These are phyloP conservation scores for Pezicula radicicola DNA, from an alignment of 2,329 filamentous ascomycete genomes.

Conservation along the genomic window DNA sequence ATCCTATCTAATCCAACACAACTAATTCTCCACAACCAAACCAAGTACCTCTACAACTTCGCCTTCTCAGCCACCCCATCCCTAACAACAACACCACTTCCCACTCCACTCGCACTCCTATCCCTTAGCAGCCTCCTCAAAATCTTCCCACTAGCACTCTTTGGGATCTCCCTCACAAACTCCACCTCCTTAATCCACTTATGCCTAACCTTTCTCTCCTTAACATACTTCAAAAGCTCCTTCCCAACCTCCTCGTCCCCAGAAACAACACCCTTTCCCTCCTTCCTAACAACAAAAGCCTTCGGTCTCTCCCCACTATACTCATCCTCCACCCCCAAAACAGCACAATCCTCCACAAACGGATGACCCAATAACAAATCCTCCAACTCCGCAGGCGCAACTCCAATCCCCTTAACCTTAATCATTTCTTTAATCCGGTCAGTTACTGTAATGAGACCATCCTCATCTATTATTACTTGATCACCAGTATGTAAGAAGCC, in stretches of 20 bases:
- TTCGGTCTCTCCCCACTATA: constrained; percentile 54
- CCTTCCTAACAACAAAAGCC: constrained; percentile 51
- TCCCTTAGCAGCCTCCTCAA: constrained; percentile 54
- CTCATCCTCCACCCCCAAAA: constrained; percentile 50
- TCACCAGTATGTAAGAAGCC: constrained; percentile 17
- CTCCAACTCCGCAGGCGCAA: constrained; percentile 62
- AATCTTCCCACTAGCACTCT: constrained; percentile 63
- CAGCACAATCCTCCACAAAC: constrained; percentile 54
- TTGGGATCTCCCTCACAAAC: constrained; percentile 56
- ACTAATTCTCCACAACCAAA: neutral
- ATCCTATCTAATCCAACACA: no score
- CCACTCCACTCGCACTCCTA: constrained; percentile 33
- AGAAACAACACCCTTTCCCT: neutral
- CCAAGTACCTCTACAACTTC: constrained; percentile 27
- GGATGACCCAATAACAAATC: constrained; percentile 56
- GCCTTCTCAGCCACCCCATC: constrained; percentile 24
- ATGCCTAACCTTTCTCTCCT: constrained; percentile 49
- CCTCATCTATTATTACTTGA: constrained; percentile 9
- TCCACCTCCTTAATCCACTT: constrained; percentile 52
- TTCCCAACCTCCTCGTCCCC: constrained; percentile 30
- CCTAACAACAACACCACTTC: constrained; percentile 28
- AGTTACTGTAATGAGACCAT: constrained; percentile 38
- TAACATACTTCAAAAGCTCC: constrained; percentile 47
- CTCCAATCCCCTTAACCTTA: constrained; percentile 62
- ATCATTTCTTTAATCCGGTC: constrained; percentile 68